These are phyloP conservation scores for grape (Vitis vinifera) DNA, from an alignment of 164 flowering plant genomes.

Conservation along the genomic window DNA sequence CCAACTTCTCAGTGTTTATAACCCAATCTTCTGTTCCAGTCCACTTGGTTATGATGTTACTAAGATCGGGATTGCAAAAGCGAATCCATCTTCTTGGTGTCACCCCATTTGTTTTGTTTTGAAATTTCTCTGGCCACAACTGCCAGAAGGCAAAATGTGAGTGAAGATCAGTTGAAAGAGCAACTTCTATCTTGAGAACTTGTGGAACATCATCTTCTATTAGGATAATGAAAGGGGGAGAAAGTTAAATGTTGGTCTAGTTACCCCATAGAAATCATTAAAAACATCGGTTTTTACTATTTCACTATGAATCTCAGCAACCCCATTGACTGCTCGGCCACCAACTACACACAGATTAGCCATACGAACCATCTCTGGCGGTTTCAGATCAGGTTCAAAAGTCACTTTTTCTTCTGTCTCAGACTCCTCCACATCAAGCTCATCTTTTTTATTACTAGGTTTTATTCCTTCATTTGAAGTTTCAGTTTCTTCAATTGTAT, in stretches of 20 bases:
- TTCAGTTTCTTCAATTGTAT: constrained; percentile 21
- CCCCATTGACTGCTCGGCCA: constrained; percentile 97
- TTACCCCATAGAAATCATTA: constrained; percentile 76
- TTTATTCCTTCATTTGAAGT: constrained; percentile 14
- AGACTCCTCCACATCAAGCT: constrained; percentile 14
- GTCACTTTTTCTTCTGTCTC: constrained; percentile 18
- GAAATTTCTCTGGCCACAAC: constrained; percentile 97
- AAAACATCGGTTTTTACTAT: constrained; percentile 91
- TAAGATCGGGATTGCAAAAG: constrained; percentile 84
- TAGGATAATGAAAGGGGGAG: neutral
- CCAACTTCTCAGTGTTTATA: constrained; percentile 68
- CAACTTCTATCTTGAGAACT: neutral
- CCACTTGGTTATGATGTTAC: constrained; percentile 74
- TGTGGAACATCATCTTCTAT: too few relatives aligned
- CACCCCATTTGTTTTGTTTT: constrained; percentile 96
- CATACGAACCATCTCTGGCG: constrained; percentile 82
- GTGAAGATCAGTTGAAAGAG: constrained; percentile 5
- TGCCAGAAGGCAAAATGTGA: constrained; percentile 30
- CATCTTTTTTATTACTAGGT: constrained; percentile 8
- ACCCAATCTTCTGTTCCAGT: constrained; percentile 83
- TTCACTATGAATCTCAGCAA: constrained; percentile 95
- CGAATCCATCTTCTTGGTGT: constrained; percentile 96
- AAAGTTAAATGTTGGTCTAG: neutral
- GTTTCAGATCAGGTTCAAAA: constrained; percentile 43
- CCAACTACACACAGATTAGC: constrained; percentile 94